Base-by-base conservation (phyloP, 768 basidiomycete species). In the Pleurotus djamor region DNA sequence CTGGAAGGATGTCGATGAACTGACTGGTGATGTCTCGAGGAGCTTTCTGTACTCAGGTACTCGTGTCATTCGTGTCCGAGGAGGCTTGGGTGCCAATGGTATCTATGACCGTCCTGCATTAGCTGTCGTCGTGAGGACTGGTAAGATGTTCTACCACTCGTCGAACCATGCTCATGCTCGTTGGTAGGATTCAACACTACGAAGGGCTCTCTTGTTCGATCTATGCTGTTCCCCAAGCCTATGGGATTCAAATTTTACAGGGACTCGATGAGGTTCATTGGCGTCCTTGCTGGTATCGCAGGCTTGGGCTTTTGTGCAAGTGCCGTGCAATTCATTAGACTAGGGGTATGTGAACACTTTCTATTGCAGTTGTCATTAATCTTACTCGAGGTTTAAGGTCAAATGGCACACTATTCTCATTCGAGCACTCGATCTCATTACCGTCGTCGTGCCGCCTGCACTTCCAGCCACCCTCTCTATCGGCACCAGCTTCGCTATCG, bases 191-290 rank as follows among this genome's bases (percentile, higher is more conserved):
- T 98, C 75, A 94, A 92, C 70, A 99, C 97, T 1, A 99, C 97
- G 4, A 98, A 98, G 74, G 97, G 97, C 14, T 91, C 96, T 0
- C 78, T 99, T 21, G 86, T 98, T 21, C 83, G 97, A 21, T 98
- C 96, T 0, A 99, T 99, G 96, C 79, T 99, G 13, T 99, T 96
- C 76, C 97, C 97, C 0, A 98, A 97, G 68, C 96, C 96, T 0
- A 95, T 97, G 62, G 96, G 95, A 0, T 99, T 99, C 85, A 97
- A 97, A 71, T 98, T 99, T 75, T 98, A 98, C 74, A 87, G 89
- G 35, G 93, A 95, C 72, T 93, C 92, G 1, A 86, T 92, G 34
- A 78, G 89, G 61, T 99, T 99, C 72, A 97, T 98, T 56, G 82
- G 84, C 17, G 94, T 99, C 4, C 82, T 99, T 12, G 88, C 93